Conservation (phyloP, 2,329 filamentous ascomycete species). For the Dissoconium aciculare region DNA sequence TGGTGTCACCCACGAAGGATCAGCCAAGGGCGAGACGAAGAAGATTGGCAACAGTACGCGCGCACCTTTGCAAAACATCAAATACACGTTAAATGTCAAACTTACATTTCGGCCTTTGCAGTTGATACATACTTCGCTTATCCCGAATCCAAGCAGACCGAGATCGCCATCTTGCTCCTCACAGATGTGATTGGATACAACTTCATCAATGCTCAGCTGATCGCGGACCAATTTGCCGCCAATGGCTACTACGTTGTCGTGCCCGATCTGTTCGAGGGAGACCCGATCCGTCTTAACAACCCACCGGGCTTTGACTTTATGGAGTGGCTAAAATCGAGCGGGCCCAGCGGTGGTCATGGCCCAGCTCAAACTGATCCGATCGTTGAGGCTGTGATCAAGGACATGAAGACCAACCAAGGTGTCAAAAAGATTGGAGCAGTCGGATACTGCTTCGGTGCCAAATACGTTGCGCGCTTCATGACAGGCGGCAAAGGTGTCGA, state of each 20-base stretch:
- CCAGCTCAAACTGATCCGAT: slow-evolving; percentile 38
- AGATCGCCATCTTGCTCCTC: slow-evolving; percentile 42
- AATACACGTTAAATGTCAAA: neutral
- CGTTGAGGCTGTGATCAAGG: slow-evolving; percentile 32
- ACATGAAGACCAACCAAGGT: slow-evolving; percentile 36
- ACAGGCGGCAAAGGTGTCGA: slow-evolving; percentile 42
- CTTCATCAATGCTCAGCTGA: slow-evolving; percentile 38
- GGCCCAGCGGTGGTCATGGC: slow-evolving; percentile 26
- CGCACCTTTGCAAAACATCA: neutral
- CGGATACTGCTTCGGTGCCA: slow-evolving; percentile 36
- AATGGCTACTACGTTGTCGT: slow-evolving; percentile 57
- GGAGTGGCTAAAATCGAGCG: slow-evolving; percentile 31
- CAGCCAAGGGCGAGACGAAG: slow-evolving; percentile 22
- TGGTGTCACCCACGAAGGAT: slow-evolving; percentile 25
- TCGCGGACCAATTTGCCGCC: slow-evolving; percentile 60
- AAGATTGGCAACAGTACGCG: slow-evolving; percentile 21
- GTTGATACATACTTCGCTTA: slow-evolving; percentile 42
- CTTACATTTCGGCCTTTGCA: slow-evolving; percentile 17
- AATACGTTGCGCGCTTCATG: slow-evolving; percentile 49
- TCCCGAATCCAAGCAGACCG: slow-evolving; percentile 37
- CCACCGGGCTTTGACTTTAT: slow-evolving; percentile 35
- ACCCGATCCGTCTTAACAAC: slow-evolving; percentile 43
- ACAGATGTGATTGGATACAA: slow-evolving; percentile 45
- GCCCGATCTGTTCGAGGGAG: slow-evolving; percentile 56
- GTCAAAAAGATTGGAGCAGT: slow-evolving; percentile 33